Evolutionary conservation across 129 eudicot species (phyloP).

Genomic region (Escallonia rubra): DNA sequence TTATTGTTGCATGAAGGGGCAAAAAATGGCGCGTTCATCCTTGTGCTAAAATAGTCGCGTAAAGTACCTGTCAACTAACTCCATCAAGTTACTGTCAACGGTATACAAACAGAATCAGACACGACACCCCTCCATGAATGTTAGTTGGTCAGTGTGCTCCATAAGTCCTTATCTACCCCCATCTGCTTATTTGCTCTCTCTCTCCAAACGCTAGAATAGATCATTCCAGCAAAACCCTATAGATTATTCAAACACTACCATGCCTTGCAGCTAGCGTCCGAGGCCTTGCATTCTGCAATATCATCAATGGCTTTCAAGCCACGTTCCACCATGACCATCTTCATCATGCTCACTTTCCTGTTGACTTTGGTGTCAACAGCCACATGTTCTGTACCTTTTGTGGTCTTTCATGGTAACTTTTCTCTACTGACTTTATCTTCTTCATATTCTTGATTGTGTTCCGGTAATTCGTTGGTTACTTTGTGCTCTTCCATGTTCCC

Average conservation of each 20-base stretch:
- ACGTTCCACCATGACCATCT: not conserved
- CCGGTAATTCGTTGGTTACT: too few relatives aligned
- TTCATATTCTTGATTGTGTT: too few relatives aligned
- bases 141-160: not conserved
- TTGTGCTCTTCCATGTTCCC: too few relatives aligned
- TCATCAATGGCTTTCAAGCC: constrained; percentile 12
- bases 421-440: not conserved
- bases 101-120: too few relatives aligned
- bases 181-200: not conserved
- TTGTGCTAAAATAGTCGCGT: too few relatives aligned
- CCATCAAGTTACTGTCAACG: too few relatives aligned
- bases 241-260: not conserved
- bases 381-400: constrained; percentile 62
- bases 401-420: constrained; percentile 74
- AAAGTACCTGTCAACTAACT: too few relatives aligned
- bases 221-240: not conserved
- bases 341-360: constrained; percentile 6
- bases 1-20: too few relatives aligned
- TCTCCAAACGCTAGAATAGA: not conserved
- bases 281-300: not conserved
- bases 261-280: not conserved
- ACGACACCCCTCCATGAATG: not conserved
- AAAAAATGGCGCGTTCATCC: too few relatives aligned
- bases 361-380: constrained; percentile 33
- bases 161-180: not conserved